Evolutionary conservation across 805 yeast genomes (phyloP), one percentile per base, ranked within the genome.

Genomic region (Ogataea parapolymorpha): DNA sequence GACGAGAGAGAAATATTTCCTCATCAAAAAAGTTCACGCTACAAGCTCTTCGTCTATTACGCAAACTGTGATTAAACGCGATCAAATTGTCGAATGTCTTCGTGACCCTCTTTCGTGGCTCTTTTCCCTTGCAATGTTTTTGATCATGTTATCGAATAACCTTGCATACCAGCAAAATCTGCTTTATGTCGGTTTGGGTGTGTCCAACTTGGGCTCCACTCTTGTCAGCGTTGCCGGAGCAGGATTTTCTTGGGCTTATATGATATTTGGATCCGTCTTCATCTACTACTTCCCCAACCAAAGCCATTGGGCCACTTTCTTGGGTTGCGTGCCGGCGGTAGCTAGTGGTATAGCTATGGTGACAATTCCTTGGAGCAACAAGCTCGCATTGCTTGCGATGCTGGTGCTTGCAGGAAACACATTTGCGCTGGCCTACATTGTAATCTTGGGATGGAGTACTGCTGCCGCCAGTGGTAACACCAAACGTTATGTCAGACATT

Each of bases 191-290:
- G 66, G 66, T 37, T 63, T 77, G 53, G 70, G 70, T 24, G 35
- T 61, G 64, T 24, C 56, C 65, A 15, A 68, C 62, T 43, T 59
- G 73, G 51, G 69, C 65, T 44, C 81, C 1, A 75, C 80, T 0
- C 61, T 77, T 31, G 79, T 76, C 5, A 67, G 76, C 10, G 79
- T 73, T 32, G 82, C 79, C 0, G 62, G 73, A 29, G 73, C 77
- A 47, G 79, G 78, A 1, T 75, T 42, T 12, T 37, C 46, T 3
- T 30, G 37, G 24, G 37, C 66, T 46, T 70, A 73, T 8, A 67
- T 66, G 8, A 37, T 68, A n/a, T 65, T 66, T 43, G 59, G 70
- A 45, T 45, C 72, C 3, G 37, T 70, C 27, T 67, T 72, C 1
- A 44, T 72, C 23, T 50, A 62, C 32, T 55, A 45, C 29, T 53